phyloP scores from a whole-genome alignment of 2,329 filamentous ascomycete genomes.

The Paraconiothyrium brasiliense region DNA sequence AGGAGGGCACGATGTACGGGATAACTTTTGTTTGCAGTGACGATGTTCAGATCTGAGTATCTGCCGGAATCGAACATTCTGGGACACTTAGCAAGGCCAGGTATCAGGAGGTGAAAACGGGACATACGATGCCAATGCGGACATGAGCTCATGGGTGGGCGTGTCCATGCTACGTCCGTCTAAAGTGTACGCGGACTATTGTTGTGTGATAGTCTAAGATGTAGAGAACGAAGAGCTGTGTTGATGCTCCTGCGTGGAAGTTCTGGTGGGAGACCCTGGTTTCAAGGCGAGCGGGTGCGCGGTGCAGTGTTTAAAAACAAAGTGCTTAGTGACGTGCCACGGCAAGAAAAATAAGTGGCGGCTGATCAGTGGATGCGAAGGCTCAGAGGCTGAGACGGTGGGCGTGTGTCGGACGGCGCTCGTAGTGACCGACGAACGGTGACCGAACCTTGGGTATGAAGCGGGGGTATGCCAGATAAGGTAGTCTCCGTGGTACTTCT shows the following conservation, averaged over 20 bases:
- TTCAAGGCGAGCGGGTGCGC: slow-evolving; percentile 9
- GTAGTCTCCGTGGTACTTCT: slow-evolving; percentile 10
- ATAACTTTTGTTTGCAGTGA: slow-evolving; percentile 57
- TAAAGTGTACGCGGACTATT: slow-evolving; percentile 8
- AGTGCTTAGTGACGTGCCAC: slow-evolving; percentile 11
- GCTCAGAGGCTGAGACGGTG: slow-evolving; percentile 9
- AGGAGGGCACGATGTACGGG: slow-evolving; percentile 59
- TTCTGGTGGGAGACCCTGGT: background rate
- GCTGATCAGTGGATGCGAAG: slow-evolving; percentile 14
- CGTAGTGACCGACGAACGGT: slow-evolving; percentile 24
- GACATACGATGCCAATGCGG: slow-evolving; percentile 59
- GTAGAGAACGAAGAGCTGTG: slow-evolving; percentile 1
- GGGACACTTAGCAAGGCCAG: slow-evolving; percentile 38
- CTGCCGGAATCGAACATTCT: slow-evolving; percentile 50
- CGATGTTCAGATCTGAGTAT: slow-evolving; percentile 61
- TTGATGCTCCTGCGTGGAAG: background rate
- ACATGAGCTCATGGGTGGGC: slow-evolving; percentile 56
- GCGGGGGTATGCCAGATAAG: slow-evolving; percentile 13
- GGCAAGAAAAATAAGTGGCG: background rate
- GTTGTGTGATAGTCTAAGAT: background rate
- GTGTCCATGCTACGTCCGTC: slow-evolving; percentile 44
- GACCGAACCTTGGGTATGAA: slow-evolving; percentile 23
- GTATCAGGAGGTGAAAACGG: slow-evolving; percentile 1
- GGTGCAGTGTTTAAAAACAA: slow-evolving; percentile 15
- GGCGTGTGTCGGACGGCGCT: slow-evolving; percentile 6